phyloP scores from a whole-genome alignment of 176 grass and related monocot genomes.

The Chrysopogon serrulatus region DNA sequence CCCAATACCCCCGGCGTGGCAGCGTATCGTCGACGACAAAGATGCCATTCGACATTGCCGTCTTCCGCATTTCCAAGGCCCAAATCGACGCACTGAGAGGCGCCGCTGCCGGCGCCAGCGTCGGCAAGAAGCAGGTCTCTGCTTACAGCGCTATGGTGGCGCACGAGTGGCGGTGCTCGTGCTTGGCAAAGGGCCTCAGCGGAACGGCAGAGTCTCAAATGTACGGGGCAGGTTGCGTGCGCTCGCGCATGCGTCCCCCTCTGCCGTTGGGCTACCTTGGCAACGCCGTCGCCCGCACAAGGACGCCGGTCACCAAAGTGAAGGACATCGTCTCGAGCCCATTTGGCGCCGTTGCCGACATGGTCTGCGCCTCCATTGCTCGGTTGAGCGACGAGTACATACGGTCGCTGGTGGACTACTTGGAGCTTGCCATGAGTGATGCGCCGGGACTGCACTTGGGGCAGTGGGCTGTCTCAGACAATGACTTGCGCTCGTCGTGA shows the following conservation, averaged over 20 bases:
- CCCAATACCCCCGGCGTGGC: constrained; percentile 19
- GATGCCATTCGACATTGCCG: background rate
- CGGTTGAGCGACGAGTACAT: too few relatives aligned
- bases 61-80: constrained; percentile 23
- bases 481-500: too few relatives aligned
- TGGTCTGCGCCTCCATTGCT: too few relatives aligned
- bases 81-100: constrained; percentile 33
- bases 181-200: constrained; percentile 9
- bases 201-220: background rate
- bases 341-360: too few relatives aligned
- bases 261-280: constrained; percentile 31
- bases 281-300: constrained; percentile 2
- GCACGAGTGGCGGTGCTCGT: too few relatives aligned
- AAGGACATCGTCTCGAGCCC: too few relatives aligned
- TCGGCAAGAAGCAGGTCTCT: background rate
- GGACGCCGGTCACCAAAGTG: too few relatives aligned
- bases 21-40: background rate
- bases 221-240: constrained; percentile 23
- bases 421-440: too few relatives aligned
- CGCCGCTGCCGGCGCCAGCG: background rate
- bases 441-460: too few relatives aligned
- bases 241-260: constrained; percentile 25
- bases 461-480: too few relatives aligned
- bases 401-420: too few relatives aligned
- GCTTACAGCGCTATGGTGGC: constrained; percentile 23